Evolutionary conservation across 768 basidiomycete genomes (phyloP), one percentile per base, ranked within the genome.

Genomic region (Mycena venus): DNA sequence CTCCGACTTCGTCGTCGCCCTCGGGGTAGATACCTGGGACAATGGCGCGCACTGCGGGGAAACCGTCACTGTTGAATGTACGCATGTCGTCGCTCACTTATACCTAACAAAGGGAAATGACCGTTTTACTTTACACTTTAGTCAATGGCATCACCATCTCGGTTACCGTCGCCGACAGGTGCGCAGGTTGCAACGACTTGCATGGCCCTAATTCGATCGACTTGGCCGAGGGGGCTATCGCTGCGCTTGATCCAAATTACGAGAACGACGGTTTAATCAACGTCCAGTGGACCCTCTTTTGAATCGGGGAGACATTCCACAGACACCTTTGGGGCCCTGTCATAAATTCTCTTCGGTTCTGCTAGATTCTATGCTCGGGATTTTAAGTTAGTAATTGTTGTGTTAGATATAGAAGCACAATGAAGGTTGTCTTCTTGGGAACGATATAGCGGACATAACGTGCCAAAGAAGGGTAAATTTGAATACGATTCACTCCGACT

Each of bases 141-240:
- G 44, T 17, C 44, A 47, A 47, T 19, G 44, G 44, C 21, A 21
- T 19, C 4, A 47, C 19, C 44, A 47, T 19, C 17, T 47, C 44
- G 44, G 44, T 47, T 7, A 19, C 7, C 15, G 44, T 47, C 19
- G 44, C 44, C 44, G 44, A 47, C 44, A 47, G 44, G n/a, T 47
- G 44, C 19, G 17, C 44, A 11, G 44, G 44, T 47, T 47, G 44
- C 21, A 47, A 47, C 44, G 14, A 17, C 15, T 47, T 47, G 44
- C 44, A 47, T 47, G 44, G 44, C 19, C 19, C 44, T 47, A n/a
- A 61, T 42, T 38, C 60, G 11, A 61, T 61, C 60, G 60, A 61
- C 38, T 61, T 61, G n/a, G 60, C 9, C 60, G 36, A 42, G 23
- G 60, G 60, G 25, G 60, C 60, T 40, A 61, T 61, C 60, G 60